Evolutionary conservation across 2,329 filamentous ascomycete species (phyloP).

Genomic region (Cladosporium sp.): DNA sequence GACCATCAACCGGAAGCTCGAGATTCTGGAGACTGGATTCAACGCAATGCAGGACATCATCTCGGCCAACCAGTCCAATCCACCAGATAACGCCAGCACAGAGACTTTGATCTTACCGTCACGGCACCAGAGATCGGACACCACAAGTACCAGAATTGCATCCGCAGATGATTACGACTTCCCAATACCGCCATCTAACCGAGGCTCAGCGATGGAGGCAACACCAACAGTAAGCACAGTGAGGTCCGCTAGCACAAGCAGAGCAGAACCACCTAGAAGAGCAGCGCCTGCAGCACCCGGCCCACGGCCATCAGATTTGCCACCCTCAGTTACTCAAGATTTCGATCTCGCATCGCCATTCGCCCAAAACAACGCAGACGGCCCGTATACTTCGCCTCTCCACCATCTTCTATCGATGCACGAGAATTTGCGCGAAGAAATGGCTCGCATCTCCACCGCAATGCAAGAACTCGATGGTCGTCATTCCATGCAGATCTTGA

Average conservation of each 20-base stretch:
- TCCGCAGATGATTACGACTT: constrained; percentile 17
- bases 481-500: constrained; percentile 63
- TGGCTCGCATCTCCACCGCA: constrained; percentile 55
- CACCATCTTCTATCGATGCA: constrained; percentile 63
- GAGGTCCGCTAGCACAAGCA: constrained; percentile 2
- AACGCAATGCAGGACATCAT: constrained; percentile 45
- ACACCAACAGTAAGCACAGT: not conserved
- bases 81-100: constrained; percentile 23
- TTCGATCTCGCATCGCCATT: constrained; percentile 32
- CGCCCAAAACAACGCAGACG: constrained; percentile 26
- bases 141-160: not conserved
- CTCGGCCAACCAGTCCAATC: constrained; percentile 20
- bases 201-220: constrained; percentile 3
- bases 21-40: constrained; percentile 48
- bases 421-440: constrained; percentile 61
- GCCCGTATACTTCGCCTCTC: constrained; percentile 49
- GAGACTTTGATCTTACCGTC: constrained; percentile 9
- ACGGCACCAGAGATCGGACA: constrained; percentile 7
- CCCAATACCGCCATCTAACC: constrained; percentile 15
- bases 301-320: constrained; percentile 26
- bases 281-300: constrained; percentile 23
- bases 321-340: constrained; percentile 28
- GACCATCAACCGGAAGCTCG: constrained; percentile 45
- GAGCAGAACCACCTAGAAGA: constrained; percentile 9
- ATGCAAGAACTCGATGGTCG: constrained; percentile 61